These are phyloP conservation scores for Leccinellum albellum DNA, from an alignment of 768 basidiomycete genomes.

Conservation along the genomic window DNA sequence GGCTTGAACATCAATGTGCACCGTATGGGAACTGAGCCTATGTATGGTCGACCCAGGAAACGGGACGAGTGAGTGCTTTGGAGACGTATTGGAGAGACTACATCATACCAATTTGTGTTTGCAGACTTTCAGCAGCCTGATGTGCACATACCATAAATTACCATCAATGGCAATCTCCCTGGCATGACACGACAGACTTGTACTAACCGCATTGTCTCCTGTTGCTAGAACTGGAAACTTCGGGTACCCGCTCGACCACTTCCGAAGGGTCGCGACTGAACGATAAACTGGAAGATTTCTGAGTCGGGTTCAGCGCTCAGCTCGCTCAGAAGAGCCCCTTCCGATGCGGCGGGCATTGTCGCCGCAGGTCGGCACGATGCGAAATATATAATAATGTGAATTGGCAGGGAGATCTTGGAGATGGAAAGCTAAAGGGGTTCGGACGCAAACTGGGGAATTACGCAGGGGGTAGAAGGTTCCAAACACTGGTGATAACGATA, in stretches of 20 bases:
- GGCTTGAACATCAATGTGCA: too few species aligned
- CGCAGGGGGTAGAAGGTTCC: neutral
- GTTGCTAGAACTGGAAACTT: too few species aligned
- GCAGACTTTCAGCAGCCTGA: neutral
- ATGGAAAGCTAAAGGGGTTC: neutral
- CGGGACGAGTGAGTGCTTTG: too few species aligned
- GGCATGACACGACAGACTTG: neutral
- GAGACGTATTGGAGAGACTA: too few species aligned
- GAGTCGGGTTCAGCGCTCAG: neutral
- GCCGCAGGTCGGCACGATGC: neutral
- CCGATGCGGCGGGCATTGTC: neutral
- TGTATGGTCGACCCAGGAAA: too few species aligned
- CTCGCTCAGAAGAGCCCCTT: neutral
- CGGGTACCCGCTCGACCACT: neutral
- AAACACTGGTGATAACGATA: neutral
- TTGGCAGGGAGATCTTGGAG: neutral
- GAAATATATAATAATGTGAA: neutral
- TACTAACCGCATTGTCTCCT: neutral
- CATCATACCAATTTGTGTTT: too few species aligned
- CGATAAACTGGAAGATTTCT: neutral
- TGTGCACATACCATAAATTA: neutral
- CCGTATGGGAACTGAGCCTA: too few species aligned
- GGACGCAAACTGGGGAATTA: neutral
- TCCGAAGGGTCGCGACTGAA: neutral
- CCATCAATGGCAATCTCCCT: too few species aligned